A percentile compares a stretch with the other conserved stretches of the same genome.
These are phyloP conservation scores for Canavalia gladiata DNA, from an alignment of 306 rosid genomes.

Conservation along the genomic window DNA sequence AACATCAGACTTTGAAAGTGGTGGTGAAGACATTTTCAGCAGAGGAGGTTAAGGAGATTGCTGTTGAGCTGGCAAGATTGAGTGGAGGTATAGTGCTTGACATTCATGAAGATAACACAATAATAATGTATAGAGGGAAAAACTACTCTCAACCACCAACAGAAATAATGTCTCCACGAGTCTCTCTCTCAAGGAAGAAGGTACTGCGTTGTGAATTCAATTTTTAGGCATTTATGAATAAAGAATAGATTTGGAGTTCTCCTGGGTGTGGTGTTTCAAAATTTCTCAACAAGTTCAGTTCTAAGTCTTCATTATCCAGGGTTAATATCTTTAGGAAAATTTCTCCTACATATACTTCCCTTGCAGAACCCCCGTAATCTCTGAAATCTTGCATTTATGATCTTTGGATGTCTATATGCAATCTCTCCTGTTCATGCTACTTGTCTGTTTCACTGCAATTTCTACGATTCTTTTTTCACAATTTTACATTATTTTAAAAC, in stretches of 20 bases:
- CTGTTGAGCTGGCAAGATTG: conserved; percentile 87
- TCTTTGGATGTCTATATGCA: conserved; percentile 24
- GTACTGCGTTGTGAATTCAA: conserved; percentile 45
- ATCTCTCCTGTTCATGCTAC: conserved; percentile 33
- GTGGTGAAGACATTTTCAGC: conserved; percentile 87
- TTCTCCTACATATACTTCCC: not conserved
- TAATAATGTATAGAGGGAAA: conserved; percentile 97
- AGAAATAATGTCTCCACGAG: conserved; percentile 96
- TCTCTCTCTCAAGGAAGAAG: conserved; percentile 92
- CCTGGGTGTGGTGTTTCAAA: not conserved
- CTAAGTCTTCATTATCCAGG: conserved; percentile 9
- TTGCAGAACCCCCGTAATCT: conserved; percentile 15
- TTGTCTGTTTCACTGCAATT: conserved; percentile 17
- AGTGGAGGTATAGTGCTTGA: conserved; percentile 91
- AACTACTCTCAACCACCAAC: conserved; percentile 97
- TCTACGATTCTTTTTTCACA: not conserved
- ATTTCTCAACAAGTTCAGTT: not conserved
- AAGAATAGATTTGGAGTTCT: conserved; percentile 18
- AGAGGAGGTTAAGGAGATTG: conserved; percentile 94
- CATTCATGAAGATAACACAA: conserved; percentile 85
- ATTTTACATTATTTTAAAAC: conserved; percentile 4
- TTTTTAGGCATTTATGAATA: conserved; percentile 12
- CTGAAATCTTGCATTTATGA: conserved; percentile 6
- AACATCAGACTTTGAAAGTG: conserved; percentile 93
- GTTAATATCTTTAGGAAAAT: not conserved